Percentiles rank a stretch among this genome's conserved stretches.
phyloP scores from a whole-genome alignment of 73 alveolate genomes.

The Paramecium sexaurelia region DNA sequence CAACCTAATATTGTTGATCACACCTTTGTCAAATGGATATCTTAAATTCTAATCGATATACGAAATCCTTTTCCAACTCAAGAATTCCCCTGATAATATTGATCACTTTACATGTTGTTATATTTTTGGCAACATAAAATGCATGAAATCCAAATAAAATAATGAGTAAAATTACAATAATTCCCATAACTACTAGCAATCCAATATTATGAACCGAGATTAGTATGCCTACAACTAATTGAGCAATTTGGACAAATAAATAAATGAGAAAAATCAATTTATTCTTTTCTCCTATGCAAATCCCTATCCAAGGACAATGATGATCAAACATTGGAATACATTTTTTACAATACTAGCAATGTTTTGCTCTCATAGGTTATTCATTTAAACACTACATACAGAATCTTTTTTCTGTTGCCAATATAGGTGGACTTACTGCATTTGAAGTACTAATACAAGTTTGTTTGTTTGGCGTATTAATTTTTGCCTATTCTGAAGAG shows the following conservation, averaged over 20 bases:
- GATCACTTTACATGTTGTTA: slow-evolving; percentile 42
- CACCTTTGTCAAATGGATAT: slow-evolving; percentile 37
- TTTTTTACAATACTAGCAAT: slow-evolving; percentile 86
- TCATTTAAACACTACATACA: slow-evolving; percentile 83
- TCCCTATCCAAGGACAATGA: slow-evolving; percentile 96
- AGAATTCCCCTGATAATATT: slow-evolving; percentile 35
- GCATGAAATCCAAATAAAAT: neutral
- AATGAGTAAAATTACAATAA: neutral
- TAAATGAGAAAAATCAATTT: slow-evolving; percentile 38
- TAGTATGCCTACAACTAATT: neutral
- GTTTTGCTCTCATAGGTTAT: slow-evolving; percentile 86
- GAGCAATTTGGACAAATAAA: neutral
- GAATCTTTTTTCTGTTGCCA: slow-evolving; percentile 62
- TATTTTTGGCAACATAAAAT: slow-evolving; percentile 15
- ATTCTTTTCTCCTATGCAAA: slow-evolving; percentile 91
- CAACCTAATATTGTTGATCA: neutral
- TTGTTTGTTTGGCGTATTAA: slow-evolving; percentile 30
- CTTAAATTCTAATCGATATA: neutral
- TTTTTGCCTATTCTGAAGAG: slow-evolving; percentile 22
- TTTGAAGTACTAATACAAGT: neutral
- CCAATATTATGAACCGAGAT: neutral
- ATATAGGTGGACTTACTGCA: slow-evolving; percentile 12
- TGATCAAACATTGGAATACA: slow-evolving; percentile 96
- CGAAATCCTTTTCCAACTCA: slow-evolving; percentile 31
- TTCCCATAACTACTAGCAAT: neutral